These are phyloP conservation scores for Populus tremula DNA, from an alignment of 345 rosid genomes.

Conservation along the genomic window DNA sequence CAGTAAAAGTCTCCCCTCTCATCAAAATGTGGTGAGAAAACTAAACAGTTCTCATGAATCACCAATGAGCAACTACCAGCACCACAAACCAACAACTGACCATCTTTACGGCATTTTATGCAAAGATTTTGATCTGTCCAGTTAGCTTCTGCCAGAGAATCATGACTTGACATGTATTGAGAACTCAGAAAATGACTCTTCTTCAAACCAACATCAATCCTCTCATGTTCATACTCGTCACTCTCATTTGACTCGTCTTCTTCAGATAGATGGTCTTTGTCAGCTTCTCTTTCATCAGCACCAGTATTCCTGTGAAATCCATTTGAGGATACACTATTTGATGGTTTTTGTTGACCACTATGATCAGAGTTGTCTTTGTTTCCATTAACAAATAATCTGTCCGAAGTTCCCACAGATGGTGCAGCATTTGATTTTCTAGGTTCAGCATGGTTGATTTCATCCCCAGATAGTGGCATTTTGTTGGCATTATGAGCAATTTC, in stretches of 20 bases:
- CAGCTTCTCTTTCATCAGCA: constrained; percentile 10
- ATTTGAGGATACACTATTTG: constrained; percentile 6
- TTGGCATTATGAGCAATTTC: constrained; percentile 13
- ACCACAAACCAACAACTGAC: constrained; percentile 45
- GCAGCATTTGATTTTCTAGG: constrained; percentile 10
- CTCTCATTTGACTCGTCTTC: constrained; percentile 31
- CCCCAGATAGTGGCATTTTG: neutral
- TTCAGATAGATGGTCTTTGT: constrained; percentile 12
- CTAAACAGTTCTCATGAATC: constrained; percentile 53
- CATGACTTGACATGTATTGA: constrained; percentile 16
- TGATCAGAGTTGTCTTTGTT: constrained; percentile 1
- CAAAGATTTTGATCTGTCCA: constrained; percentile 43
- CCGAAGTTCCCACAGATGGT: constrained; percentile 2
- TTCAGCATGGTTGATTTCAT: constrained; percentile 19
- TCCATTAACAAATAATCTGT: constrained; percentile 8
- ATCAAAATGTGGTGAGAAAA: constrained; percentile 34
- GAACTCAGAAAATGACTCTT: constrained; percentile 41
- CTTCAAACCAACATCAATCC: constrained; percentile 30
- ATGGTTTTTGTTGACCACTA: neutral
- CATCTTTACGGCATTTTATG: constrained; percentile 48
- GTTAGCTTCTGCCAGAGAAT: constrained; percentile 20
- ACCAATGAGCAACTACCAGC: constrained; percentile 41
- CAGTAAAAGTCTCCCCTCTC: constrained; percentile 41
- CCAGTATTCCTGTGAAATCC: constrained; percentile 8
- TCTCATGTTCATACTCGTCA: constrained; percentile 22